A percentile compares a stretch with the other conserved stretches of the same genome.
phyloP scores from a whole-genome alignment of 306 rosid genomes.

The Vigna unguiculata region DNA sequence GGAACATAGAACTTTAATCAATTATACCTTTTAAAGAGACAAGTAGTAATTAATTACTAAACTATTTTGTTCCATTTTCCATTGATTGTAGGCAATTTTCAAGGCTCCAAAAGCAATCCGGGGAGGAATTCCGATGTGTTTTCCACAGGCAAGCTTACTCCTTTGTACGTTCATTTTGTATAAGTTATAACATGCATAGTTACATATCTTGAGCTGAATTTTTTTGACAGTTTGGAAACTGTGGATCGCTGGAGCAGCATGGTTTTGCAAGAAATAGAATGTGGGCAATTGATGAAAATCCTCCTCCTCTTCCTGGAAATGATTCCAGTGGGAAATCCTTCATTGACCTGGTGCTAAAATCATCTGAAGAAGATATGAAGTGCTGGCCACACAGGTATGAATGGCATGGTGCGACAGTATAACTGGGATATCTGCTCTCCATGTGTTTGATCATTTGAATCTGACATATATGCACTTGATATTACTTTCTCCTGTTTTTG shows the following conservation, averaged over 20 bases:
- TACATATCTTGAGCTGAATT: slow-evolving; percentile 32
- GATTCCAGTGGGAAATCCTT: slow-evolving; percentile 68
- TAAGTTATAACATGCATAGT: slow-evolving; percentile 9
- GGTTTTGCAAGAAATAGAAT: slow-evolving; percentile 95
- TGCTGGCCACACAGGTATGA: slow-evolving; percentile 78
- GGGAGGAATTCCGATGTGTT: slow-evolving; percentile 93
- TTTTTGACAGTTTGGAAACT: slow-evolving; percentile 79
- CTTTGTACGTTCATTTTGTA: slow-evolving; percentile 23
- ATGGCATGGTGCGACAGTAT: slow-evolving; percentile 11
- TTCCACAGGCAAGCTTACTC: slow-evolving; percentile 74
- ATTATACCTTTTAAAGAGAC: slow-evolving; percentile 37
- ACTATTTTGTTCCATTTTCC: slow-evolving; percentile 25
- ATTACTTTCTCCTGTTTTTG: slow-evolving; percentile 25
- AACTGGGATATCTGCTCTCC: slow-evolving; percentile 5
- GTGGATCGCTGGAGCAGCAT: slow-evolving; percentile 81
- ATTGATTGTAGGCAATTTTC: slow-evolving; percentile 61
- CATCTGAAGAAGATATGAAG: slow-evolving; percentile 82
- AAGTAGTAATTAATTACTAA: slow-evolving; percentile 30
- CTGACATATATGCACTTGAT: background rate
- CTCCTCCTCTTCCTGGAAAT: slow-evolving; percentile 63
- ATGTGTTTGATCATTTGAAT: background rate
- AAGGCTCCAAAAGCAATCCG: slow-evolving; percentile 81
- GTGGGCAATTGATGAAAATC: slow-evolving; percentile 78
- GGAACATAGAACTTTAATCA: slow-evolving; percentile 9
- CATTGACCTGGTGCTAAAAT: slow-evolving; percentile 75